Percentiles rank a stretch among this genome's conserved stretches.
Conservation (phyloP, 352 stramenopile species). For the Aphanomyces cochlioides region DNA sequence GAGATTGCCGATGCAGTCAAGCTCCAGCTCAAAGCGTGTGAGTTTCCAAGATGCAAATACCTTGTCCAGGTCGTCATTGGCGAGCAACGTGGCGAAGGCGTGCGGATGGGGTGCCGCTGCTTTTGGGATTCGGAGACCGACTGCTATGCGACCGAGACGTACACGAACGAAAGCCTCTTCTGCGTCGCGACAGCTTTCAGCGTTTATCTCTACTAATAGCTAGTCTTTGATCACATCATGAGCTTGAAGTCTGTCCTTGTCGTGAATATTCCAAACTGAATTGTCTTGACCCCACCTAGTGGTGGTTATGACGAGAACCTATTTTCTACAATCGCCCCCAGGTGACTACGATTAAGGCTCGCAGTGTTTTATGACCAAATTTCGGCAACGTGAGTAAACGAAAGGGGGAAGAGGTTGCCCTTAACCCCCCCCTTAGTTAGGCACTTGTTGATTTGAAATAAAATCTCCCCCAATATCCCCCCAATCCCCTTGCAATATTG, state of each 20-base stretch:
- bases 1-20: constrained; percentile 86
- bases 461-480: no score
- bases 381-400: no score
- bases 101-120: constrained; percentile 86
- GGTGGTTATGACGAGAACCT: no score
- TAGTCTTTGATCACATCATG: neutral
- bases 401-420: no score
- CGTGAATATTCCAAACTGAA: neutral
- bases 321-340: no score
- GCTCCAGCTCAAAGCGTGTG: constrained; percentile 67
- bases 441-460: no score
- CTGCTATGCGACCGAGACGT: constrained; percentile 86
- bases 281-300: no score
- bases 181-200: constrained; percentile 86
- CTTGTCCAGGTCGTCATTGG: constrained; percentile 89
- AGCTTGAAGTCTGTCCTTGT: neutral
- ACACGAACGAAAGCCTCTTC: constrained; percentile 86
- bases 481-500: no score
- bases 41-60: constrained; percentile 87
- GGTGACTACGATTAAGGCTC: no score
- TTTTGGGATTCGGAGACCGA: constrained; percentile 89
- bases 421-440: no score
- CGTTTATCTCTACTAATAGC: constrained; percentile 81
- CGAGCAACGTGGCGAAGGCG: constrained; percentile 83
- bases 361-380: no score